Evolutionary conservation across 305 asterid genomes (phyloP).

Genomic region (Rubia occidens): DNA sequence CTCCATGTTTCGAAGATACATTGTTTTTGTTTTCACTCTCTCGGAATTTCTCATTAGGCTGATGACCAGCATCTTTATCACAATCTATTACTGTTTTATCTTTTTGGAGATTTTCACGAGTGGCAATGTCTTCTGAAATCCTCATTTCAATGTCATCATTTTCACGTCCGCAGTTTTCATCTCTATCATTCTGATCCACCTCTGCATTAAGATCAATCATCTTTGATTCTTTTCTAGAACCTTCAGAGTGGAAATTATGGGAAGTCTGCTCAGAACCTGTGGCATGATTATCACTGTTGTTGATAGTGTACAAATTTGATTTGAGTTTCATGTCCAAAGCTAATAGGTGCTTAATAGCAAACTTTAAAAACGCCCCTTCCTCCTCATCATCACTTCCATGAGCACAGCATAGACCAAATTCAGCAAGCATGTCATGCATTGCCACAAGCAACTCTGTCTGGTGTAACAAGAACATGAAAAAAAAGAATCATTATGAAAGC

Average conservation of each 20-base stretch:
- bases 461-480: conserved; percentile 18
- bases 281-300: conserved; percentile 40
- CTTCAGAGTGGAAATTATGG: conserved; percentile 18
- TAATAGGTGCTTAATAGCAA: conserved; percentile 89
- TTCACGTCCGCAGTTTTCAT: conserved; percentile 25
- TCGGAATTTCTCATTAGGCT: conserved; percentile 29
- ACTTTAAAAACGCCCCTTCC: conserved; percentile 83
- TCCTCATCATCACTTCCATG: conserved; percentile 71
- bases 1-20: conserved; percentile 32
- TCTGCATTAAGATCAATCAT: conserved; percentile 33
- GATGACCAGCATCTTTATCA: conserved; percentile 28
- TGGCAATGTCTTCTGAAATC: conserved; percentile 32
- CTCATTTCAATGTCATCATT: conserved; percentile 19
- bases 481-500: not conserved
- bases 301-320: conserved; percentile 34
- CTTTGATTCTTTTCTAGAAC: conserved; percentile 30
- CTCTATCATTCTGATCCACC: conserved; percentile 29
- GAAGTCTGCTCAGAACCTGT: conserved; percentile 37
- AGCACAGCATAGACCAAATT: conserved; percentile 94
- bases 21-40: conserved; percentile 27
- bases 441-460: conserved; percentile 86
- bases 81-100: conserved; percentile 33
- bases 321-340: conserved; percentile 90
- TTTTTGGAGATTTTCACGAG: conserved; percentile 26
- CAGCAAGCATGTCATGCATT: conserved; percentile 95